Evolutionary conservation across 2,329 filamentous ascomycete species (phyloP).

Genomic region (Apiospora kogelbergensis): DNA sequence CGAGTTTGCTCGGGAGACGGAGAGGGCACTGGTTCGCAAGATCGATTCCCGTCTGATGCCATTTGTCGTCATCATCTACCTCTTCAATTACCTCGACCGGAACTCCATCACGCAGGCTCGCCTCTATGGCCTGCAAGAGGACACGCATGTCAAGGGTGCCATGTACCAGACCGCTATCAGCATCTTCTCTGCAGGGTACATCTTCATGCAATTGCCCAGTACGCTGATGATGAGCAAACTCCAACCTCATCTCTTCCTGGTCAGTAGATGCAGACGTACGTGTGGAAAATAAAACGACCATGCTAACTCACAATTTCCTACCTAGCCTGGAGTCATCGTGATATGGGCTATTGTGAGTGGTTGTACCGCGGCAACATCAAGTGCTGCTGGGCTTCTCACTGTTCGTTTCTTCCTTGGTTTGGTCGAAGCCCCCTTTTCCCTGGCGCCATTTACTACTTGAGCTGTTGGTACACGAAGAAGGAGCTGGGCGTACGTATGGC

Average conservation of each 20-base stretch:
- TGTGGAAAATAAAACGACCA: not conserved
- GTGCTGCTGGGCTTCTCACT: slow-evolving; percentile 37
- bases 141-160: not conserved
- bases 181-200: slow-evolving; percentile 4
- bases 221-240: not conserved
- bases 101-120: not conserved
- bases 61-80: not conserved
- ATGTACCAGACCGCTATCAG: not conserved
- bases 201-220: not conserved
- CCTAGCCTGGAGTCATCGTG: slow-evolving; percentile 32
- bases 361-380: slow-evolving; percentile 45
- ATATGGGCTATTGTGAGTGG: slow-evolving; percentile 47
- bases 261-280: not conserved
- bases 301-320: not conserved
- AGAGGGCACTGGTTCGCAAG: slow-evolving; percentile 9
- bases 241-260: not conserved
- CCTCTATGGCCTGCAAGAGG: not conserved
- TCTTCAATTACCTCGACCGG: slow-evolving; percentile 8
- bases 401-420: slow-evolving; percentile 45
- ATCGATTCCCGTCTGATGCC: slow-evolving; percentile 11
- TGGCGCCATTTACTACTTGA: slow-evolving; percentile 27
- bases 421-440: slow-evolving; percentile 50
- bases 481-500: slow-evolving; percentile 4
- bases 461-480: slow-evolving; percentile 8
- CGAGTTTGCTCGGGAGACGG: not conserved